phyloP scores from a whole-genome alignment of 768 basidiomycete genomes.

The Russula brevipes region DNA sequence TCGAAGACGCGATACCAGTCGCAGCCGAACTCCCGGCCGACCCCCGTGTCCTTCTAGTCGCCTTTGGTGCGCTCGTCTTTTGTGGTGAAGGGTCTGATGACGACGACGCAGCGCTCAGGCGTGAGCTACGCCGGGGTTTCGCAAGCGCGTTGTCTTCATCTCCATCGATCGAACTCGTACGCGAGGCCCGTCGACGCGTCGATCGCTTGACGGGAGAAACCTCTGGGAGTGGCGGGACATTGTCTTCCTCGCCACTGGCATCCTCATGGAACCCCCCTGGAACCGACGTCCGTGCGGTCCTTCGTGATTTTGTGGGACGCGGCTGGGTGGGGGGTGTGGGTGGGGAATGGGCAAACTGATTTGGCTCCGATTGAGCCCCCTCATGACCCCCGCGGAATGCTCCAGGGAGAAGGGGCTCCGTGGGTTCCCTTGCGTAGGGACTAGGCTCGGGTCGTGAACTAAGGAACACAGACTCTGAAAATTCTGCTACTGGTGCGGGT shows the following conservation, averaged over 20 bases:
- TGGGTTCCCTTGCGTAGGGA: conserved; percentile 6
- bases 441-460: neutral
- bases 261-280: conserved; percentile 18
- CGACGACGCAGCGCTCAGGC: conserved; percentile 24
- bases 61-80: conserved; percentile 16
- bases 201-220: conserved; percentile 21
- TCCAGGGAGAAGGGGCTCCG: conserved; percentile 16
- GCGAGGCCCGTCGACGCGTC: conserved; percentile 11
- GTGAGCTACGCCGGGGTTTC: conserved; percentile 24
- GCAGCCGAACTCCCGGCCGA: conserved; percentile 22
- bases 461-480: conserved; percentile 17
- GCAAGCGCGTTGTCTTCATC: conserved; percentile 8
- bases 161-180: conserved; percentile 9
- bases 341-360: conserved; percentile 10
- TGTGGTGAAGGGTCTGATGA: conserved; percentile 23
- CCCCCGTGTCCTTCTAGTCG: conserved; percentile 11
- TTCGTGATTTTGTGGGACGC: conserved; percentile 19
- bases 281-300: conserved; percentile 13
- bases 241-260: conserved; percentile 22
- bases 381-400: conserved; percentile 14
- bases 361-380: neutral
- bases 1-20: conserved; percentile 21
- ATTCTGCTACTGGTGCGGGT: conserved; percentile 8
- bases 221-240: conserved; percentile 19
- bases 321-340: conserved; percentile 19